Base-by-base conservation (phyloP, 1,139 yeast genomes). In the Diutina ranongensis region DNA sequence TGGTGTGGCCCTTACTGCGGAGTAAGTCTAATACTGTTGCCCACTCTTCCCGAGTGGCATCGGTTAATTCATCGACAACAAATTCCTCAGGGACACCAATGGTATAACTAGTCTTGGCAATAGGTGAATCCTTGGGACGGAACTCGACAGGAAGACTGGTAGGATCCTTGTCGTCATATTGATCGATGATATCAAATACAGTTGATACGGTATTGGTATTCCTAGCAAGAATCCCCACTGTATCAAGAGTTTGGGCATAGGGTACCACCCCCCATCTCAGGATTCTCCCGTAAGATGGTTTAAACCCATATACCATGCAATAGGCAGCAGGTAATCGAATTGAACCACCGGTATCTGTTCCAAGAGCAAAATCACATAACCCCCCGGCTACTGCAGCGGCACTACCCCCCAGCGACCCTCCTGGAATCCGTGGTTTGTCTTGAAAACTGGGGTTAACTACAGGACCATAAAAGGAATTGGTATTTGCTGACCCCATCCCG, bases 321-420 rank as follows among this genome's bases (percentile, higher is more conserved):
- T 83, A 86, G 20, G 95, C 80, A 1, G 95, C 94, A 0, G 99
- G 99, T 20, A 84, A 67, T 49, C 99, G 68, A 1, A 92, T 87
- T 0, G 97, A 87, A 0, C 99, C 99, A 3, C 99, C 99, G 0
- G 99, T 92, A 56, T 92, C 99, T 0, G 97, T 85, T 0, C 98
- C 99, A 40, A 94, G 62, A 1, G 67, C 53, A 51, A 81, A 80
- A 56, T 83, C 85, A 27, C 80, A 83, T 53, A 79, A 57, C 1
- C 66, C 80, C 0, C 81, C 76, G 1, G 89, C 81, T 1, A 89
- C 95, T 0, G 94, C 84, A 1, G 95, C 95, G 0, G 97, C 97
- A 44, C 94, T 77, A 0, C 98, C 98, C 10, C 97, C 97, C 3
- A 96, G 86, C 0, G 97, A 88, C 0, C 98, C 98, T 2, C 98